A percentile compares a stretch with the other conserved stretches of the same genome.
Evolutionary conservation across 2,329 filamentous ascomycete species (phyloP).

Genomic region (Cryphonectria radicalis): DNA sequence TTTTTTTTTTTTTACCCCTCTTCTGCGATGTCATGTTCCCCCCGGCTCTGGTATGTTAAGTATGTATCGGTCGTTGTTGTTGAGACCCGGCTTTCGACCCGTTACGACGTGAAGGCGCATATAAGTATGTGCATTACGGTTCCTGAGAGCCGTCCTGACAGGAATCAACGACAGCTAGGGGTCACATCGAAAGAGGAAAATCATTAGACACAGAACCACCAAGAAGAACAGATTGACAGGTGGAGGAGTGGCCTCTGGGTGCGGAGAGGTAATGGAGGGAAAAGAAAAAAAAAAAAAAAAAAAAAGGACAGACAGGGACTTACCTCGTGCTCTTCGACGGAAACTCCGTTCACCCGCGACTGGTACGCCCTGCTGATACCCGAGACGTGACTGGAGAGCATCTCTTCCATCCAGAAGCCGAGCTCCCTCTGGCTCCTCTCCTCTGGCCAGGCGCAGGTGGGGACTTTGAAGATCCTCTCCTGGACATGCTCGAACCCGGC

Average conservation of each 20-base stretch:
- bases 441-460: slow-evolving; percentile 59
- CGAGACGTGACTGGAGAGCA: slow-evolving; percentile 15
- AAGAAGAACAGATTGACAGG: neutral
- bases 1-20: neutral
- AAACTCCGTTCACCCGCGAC: slow-evolving; percentile 17
- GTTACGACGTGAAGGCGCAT: slow-evolving; percentile 54
- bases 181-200: neutral
- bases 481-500: slow-evolving; percentile 61
- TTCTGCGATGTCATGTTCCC: neutral
- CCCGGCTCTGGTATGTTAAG: neutral
- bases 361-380: slow-evolving; percentile 23
- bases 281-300: too few species aligned
- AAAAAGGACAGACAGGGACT: neutral
- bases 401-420: slow-evolving; percentile 40
- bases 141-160: slow-evolving; percentile 51
- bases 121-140: slow-evolving; percentile 54
- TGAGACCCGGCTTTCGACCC: slow-evolving; percentile 50
- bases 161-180: slow-evolving; percentile 45
- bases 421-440: slow-evolving; percentile 48
- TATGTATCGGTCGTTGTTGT: slow-evolving; percentile 7
- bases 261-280: too few species aligned
- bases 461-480: slow-evolving; percentile 57
- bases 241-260: too few species aligned
- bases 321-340: slow-evolving; percentile 29
- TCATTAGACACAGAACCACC: neutral